These are phyloP conservation scores for Thielaviopsis ethacetica DNA, from an alignment of 2,329 filamentous ascomycete genomes.

Conservation along the genomic window DNA sequence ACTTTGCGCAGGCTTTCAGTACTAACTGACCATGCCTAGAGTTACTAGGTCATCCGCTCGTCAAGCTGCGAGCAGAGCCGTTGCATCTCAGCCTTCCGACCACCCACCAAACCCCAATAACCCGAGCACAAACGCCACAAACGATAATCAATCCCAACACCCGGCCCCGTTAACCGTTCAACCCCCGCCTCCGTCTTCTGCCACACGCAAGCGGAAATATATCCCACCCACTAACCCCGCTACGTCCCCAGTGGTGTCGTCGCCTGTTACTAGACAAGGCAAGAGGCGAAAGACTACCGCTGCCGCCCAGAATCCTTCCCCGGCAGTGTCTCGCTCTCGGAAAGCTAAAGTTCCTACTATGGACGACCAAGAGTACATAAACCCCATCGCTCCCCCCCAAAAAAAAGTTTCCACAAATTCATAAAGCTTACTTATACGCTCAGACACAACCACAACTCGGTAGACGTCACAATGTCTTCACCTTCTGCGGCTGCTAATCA, in stretches of 20 bases:
- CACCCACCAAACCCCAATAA: constrained; percentile 5
- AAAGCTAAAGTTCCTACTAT: constrained; percentile 44
- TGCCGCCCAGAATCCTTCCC: constrained; percentile 5
- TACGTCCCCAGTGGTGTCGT: constrained; percentile 8
- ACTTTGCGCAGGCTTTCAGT: background rate
- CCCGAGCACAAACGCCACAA: background rate
- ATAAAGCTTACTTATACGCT: constrained; percentile 9
- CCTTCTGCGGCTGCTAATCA: constrained; percentile 4
- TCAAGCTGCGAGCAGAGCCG: constrained; percentile 55
- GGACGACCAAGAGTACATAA: constrained; percentile 54
- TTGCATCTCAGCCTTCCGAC: constrained; percentile 20
- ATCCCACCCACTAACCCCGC: constrained; percentile 21
- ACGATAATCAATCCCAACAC: background rate
- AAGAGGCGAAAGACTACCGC: constrained; percentile 16
- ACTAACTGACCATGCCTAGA: constrained; percentile 40
- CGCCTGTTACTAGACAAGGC: constrained; percentile 13
- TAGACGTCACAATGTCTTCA: constrained; percentile 19
- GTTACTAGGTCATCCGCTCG: constrained; percentile 89
- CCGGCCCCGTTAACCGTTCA: constrained; percentile 24
- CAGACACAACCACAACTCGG: constrained; percentile 3
- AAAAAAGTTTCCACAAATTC: background rate
- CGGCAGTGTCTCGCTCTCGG: background rate
- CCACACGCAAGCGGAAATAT: constrained; percentile 15
- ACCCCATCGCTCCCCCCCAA: background rate
- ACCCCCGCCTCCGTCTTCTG: constrained; percentile 23